phyloP scores from a whole-genome alignment of 1,284 basidiomycete species.

The Sporisorium reilianum region DNA sequence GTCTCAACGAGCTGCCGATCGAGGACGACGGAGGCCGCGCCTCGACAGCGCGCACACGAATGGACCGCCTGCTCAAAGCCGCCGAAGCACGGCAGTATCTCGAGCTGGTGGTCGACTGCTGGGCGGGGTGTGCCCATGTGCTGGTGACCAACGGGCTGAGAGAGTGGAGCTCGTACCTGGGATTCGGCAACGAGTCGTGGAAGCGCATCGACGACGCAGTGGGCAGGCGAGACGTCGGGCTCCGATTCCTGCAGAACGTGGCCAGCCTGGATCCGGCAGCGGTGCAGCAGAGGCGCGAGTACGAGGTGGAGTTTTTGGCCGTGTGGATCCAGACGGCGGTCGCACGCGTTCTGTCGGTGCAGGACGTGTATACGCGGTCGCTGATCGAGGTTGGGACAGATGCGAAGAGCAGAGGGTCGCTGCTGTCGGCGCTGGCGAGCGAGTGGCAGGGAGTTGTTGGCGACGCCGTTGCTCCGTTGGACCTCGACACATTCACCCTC shows the following conservation, averaged over 20 bases:
- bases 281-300: conserved; percentile 16
- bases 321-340: conserved; percentile 60
- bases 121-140: conserved; percentile 80
- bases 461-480: neutral
- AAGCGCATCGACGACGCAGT: conserved; percentile 74
- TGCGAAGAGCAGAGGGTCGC: neutral
- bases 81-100: conserved; percentile 68
- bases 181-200: conserved; percentile 76
- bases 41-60: conserved; percentile 13
- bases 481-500: conserved; percentile 19
- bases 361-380: conserved; percentile 46
- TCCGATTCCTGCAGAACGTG: conserved; percentile 79
- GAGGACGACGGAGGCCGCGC: neutral
- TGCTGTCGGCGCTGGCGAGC: conserved; percentile 7
- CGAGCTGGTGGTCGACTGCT: conserved; percentile 79
- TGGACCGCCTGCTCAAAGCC: conserved; percentile 51
- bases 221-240: conserved; percentile 76
- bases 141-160: conserved; percentile 76
- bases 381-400: conserved; percentile 15
- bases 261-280: conserved; percentile 75
- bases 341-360: conserved; percentile 48
- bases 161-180: conserved; percentile 78
- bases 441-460: conserved; percentile 10
- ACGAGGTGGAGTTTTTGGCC: conserved; percentile 48
- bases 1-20: conserved; percentile 18